These are phyloP conservation scores for Aspergillus melleus DNA, from an alignment of 2,329 filamentous ascomycete species.

Conservation along the genomic window DNA sequence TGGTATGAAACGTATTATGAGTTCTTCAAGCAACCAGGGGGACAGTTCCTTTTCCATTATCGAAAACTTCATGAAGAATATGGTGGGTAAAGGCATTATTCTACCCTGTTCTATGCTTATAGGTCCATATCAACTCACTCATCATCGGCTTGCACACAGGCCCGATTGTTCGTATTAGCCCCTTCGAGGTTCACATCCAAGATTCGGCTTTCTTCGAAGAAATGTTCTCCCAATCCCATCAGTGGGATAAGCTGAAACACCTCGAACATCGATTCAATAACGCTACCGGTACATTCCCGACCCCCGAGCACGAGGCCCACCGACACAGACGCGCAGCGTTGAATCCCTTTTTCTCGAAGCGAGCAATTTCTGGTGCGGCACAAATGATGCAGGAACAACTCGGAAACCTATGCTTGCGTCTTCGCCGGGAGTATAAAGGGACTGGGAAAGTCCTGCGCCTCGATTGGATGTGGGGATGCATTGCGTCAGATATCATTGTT, in stretches of 20 bases:
- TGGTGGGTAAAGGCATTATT: conserved; percentile 1
- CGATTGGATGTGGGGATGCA: conserved; percentile 15
- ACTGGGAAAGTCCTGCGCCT: conserved; percentile 11
- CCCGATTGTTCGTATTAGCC: conserved; percentile 15
- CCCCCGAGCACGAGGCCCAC: conserved; percentile 40
- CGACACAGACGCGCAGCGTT: conserved; percentile 41
- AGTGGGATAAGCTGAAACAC: conserved; percentile 14
- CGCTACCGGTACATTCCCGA: conserved; percentile 21
- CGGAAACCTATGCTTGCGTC: conserved; percentile 7
- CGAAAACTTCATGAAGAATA: conserved; percentile 14
- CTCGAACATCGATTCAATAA: conserved; percentile 17
- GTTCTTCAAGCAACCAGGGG: conserved; percentile 12
- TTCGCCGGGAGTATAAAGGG: conserved; percentile 10
- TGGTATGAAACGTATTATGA: conserved; percentile 19
- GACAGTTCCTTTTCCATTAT: conserved; percentile 19
- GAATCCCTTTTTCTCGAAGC: conserved; percentile 46
- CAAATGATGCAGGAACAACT: conserved; percentile 21
- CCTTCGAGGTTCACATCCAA: conserved; percentile 16
- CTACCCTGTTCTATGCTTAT: not conserved
- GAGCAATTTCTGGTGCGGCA: conserved; percentile 35
- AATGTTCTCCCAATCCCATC: conserved; percentile 14
- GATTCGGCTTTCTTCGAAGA: conserved; percentile 16
- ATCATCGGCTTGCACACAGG: not conserved
- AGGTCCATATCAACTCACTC: not conserved
- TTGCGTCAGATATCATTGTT: conserved; percentile 19